Percentiles rank a stretch among this genome's conserved stretches.
phyloP scores from a whole-genome alignment of 1,284 basidiomycete genomes.

The Ceratobasidium sp. region DNA sequence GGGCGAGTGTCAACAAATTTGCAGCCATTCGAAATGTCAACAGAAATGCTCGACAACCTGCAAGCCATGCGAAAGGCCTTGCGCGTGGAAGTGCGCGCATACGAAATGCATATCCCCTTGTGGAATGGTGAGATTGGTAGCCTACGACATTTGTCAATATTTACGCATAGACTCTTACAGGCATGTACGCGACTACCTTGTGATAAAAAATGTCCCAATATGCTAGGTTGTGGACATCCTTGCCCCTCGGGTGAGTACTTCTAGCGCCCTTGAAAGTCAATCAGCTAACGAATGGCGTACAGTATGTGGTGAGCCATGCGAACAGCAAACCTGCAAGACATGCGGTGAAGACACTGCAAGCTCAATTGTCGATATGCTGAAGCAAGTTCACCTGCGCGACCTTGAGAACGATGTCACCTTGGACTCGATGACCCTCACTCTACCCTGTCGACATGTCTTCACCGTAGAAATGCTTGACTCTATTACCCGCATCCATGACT shows the following conservation, averaged over 20 bases:
- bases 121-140: conserved; percentile 61
- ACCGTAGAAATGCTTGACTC: conserved; percentile 74
- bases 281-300: conserved; percentile 60
- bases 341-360: conserved; percentile 54
- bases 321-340: conserved; percentile 43
- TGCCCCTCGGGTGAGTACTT: conserved; percentile 24
- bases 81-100: conserved; percentile 64
- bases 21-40: conserved; percentile 59
- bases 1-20: conserved; percentile 61
- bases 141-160: too few species aligned
- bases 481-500: conserved; percentile 43
- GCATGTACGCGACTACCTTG: conserved; percentile 29
- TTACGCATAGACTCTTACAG: too few species aligned
- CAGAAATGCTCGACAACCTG: conserved; percentile 58
- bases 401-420: neutral
- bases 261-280: conserved; percentile 52
- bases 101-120: conserved; percentile 67
- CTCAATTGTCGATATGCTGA: conserved; percentile 68
- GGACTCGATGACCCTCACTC: conserved; percentile 55
- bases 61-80: conserved; percentile 63
- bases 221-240: conserved; percentile 21
- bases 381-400: conserved; percentile 40
- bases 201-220: conserved; percentile 13
- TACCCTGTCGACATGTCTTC: conserved; percentile 69
- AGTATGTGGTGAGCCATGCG: conserved; percentile 67